Percentiles rank a stretch among this genome's conserved stretches.
These are phyloP conservation scores for Globisporangium recalcitrans DNA, from an alignment of 352 stramenopile genomes.

Conservation along the genomic window DNA sequence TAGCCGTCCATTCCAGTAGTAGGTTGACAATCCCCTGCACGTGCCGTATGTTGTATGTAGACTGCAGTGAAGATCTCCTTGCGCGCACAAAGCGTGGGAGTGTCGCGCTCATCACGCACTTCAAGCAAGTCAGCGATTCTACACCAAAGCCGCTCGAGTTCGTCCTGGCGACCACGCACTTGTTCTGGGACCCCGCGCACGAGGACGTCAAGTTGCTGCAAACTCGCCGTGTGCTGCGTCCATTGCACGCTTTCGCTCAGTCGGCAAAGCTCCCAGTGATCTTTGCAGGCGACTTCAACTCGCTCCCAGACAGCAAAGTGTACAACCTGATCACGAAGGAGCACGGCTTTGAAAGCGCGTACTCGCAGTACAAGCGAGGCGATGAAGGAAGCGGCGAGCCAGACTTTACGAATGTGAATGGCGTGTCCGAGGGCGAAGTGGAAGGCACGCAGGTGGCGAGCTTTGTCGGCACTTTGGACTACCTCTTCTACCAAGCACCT, in stretches of 20 bases:
- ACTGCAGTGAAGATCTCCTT: conserved; percentile 49
- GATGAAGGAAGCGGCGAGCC: conserved; percentile 26
- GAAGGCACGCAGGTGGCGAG: conserved; percentile 34
- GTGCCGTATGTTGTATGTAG: conserved; percentile 24
- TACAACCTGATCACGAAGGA: conserved; percentile 49
- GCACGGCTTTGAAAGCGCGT: conserved; percentile 49
- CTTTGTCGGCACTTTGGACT: conserved; percentile 79
- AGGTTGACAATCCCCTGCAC: too few relatives aligned
- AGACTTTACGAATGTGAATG: conserved; percentile 76
- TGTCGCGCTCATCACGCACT: conserved; percentile 53
- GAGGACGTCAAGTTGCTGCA: conserved; percentile 85
- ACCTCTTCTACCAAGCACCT: conserved; percentile 68
- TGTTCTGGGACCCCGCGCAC: conserved; percentile 81
- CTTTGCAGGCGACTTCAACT: conserved; percentile 83
- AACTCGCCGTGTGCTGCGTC: conserved; percentile 42
- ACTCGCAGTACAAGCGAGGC: conserved; percentile 33
- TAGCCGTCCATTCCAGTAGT: too few relatives aligned
- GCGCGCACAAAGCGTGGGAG: conserved; percentile 42
- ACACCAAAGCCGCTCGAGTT: conserved; percentile 32
- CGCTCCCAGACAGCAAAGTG: conserved; percentile 66
- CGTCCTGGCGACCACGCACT: conserved; percentile 71
- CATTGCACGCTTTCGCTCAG: conserved; percentile 34
- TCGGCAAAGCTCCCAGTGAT: conserved; percentile 29
- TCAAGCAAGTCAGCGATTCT: conserved; percentile 26
- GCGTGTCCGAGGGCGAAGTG: conserved; percentile 17